Conservation (phyloP, 1,284 basidiomycete genomes). For the Malassezia vespertilionis region DNA sequence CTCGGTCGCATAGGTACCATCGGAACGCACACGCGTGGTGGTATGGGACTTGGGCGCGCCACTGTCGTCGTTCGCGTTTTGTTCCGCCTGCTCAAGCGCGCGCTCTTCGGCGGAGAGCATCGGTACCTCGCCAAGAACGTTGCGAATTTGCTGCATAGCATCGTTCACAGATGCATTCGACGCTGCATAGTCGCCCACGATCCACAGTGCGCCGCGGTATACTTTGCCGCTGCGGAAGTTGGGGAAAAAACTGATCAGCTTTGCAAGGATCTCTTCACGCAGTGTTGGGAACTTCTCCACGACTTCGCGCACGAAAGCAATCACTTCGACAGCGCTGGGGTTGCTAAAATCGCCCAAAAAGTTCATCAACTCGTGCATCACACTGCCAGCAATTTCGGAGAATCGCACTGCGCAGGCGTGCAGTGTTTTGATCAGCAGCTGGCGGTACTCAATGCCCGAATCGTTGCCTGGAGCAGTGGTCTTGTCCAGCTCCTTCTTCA, state of each 20-base stretch:
- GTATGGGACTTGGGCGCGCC: slow-evolving; percentile 49
- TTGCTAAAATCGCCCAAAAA: slow-evolving; percentile 95
- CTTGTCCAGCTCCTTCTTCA: slow-evolving; percentile 94
- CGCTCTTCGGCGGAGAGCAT: slow-evolving; percentile 62
- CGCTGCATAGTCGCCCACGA: slow-evolving; percentile 75
- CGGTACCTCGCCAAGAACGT: slow-evolving; percentile 86
- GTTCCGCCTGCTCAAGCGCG: slow-evolving; percentile 41
- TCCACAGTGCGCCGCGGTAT: slow-evolving; percentile 93
- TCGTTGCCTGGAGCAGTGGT: slow-evolving; percentile 59
- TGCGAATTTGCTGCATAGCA: slow-evolving; percentile 68
- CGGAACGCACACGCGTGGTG: slow-evolving; percentile 65
- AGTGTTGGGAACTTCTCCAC: slow-evolving; percentile 94
- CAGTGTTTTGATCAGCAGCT: slow-evolving; percentile 92
- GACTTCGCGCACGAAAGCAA: slow-evolving; percentile 90
- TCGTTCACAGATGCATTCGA: slow-evolving; percentile 37
- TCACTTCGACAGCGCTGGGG: slow-evolving; percentile 86
- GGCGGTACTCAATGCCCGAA: slow-evolving; percentile 68
- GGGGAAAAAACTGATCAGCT: slow-evolving; percentile 68
- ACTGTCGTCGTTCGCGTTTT: slow-evolving; percentile 18
- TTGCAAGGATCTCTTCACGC: slow-evolving; percentile 71
- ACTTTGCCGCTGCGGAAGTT: slow-evolving; percentile 97
- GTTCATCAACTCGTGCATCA: slow-evolving; percentile 94
- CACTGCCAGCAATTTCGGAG: slow-evolving; percentile 92
- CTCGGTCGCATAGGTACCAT: slow-evolving; percentile 97
- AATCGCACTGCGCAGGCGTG: slow-evolving; percentile 94